Evolutionary conservation across 1,284 basidiomycete genomes (phyloP).

Genomic region (Naganishia albida): DNA sequence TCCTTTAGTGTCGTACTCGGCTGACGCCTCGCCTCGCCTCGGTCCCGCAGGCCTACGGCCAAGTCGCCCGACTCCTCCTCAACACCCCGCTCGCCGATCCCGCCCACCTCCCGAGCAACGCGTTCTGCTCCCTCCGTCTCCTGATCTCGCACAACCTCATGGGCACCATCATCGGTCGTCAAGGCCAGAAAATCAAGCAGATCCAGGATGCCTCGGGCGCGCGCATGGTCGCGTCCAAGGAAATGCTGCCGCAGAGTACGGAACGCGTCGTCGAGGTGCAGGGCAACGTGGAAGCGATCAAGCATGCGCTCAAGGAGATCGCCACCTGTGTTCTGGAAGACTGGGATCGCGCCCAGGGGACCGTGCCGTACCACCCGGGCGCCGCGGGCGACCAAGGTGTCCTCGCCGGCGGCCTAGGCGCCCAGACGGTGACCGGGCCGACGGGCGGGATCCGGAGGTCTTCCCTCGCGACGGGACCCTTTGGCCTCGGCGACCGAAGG

Average conservation of each 20-base stretch:
- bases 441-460: constrained; percentile 55
- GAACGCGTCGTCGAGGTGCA: constrained; percentile 97
- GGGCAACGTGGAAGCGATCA: constrained; percentile 85
- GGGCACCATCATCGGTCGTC: constrained; percentile 98
- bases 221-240: constrained; percentile 95
- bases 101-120: constrained; percentile 65
- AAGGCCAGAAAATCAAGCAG: constrained; percentile 97
- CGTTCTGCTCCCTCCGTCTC: constrained; percentile 87
- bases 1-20: constrained; percentile 14
- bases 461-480: constrained; percentile 41
- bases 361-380: constrained; percentile 93
- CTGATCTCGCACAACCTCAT: constrained; percentile 98
- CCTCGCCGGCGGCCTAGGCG: constrained; percentile 56
- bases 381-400: constrained; percentile 69
- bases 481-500: constrained; percentile 31
- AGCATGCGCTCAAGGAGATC: constrained; percentile 89
- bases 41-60: constrained; percentile 83
- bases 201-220: constrained; percentile 97
- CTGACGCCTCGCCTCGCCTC: no score
- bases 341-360: constrained; percentile 90
- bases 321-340: constrained; percentile 93
- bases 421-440: constrained; percentile 53
- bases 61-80: constrained; percentile 91
- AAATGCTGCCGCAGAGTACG: constrained; percentile 98
- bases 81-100: constrained; percentile 64